Conservation (phyloP, 2,329 filamentous ascomycete genomes). For the Monilinia aucupariae region DNA sequence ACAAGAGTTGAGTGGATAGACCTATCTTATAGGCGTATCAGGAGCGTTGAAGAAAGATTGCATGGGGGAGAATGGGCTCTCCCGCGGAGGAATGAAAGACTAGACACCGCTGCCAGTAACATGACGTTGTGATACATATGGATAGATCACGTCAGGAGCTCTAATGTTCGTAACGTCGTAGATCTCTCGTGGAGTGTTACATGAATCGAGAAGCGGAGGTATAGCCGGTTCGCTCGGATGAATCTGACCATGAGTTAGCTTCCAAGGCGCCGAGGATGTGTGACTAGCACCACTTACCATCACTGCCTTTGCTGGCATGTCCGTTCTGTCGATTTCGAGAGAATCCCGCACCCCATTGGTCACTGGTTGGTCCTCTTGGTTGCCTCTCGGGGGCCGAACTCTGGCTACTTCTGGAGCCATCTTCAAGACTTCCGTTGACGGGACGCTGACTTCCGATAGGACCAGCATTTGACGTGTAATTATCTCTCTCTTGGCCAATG, state of each 20-base stretch:
- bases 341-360: constrained; percentile 55
- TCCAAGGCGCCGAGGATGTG: constrained; percentile 20
- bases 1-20: constrained; percentile 7
- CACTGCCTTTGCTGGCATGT: constrained; percentile 55
- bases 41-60: background rate
- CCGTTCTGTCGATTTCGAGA: constrained; percentile 52
- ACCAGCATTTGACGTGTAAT: constrained; percentile 41
- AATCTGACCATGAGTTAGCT: constrained; percentile 33
- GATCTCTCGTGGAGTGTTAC: constrained; percentile 20
- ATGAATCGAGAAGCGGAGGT: constrained; percentile 18
- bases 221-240: constrained; percentile 32
- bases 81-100: constrained; percentile 14
- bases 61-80: constrained; percentile 2
- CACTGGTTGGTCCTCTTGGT: constrained; percentile 53
- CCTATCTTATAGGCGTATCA: background rate
- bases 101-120: constrained; percentile 21
- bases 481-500: constrained; percentile 44
- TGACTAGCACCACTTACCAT: constrained; percentile 42
- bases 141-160: constrained; percentile 22
- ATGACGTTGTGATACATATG: constrained; percentile 21
- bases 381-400: constrained; percentile 51
- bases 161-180: constrained; percentile 33
- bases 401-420: constrained; percentile 29
- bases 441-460: constrained; percentile 63
- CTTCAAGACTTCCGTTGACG: constrained; percentile 36